Evolutionary conservation across 2,329 filamentous ascomycete species (phyloP).

Genomic region (Hypocreales sp.): DNA sequence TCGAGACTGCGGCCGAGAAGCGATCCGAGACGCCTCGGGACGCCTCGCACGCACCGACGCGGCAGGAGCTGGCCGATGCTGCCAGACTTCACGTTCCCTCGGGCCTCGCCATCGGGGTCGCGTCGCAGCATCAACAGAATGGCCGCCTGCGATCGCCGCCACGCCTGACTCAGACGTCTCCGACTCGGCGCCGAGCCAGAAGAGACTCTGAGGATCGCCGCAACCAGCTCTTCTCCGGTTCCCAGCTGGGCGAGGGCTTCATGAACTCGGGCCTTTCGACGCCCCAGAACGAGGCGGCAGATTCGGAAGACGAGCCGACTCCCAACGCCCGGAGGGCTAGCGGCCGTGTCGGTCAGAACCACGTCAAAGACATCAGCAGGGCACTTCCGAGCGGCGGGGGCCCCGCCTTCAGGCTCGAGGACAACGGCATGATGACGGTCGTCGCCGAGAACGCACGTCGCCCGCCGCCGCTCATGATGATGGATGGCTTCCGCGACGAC

Average conservation of each 20-base stretch:
- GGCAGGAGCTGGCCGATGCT: slow-evolving; percentile 16
- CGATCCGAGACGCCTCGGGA: slow-evolving; percentile 7
- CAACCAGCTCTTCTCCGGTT: slow-evolving; percentile 19
- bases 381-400: slow-evolving; percentile 3
- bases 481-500: slow-evolving; percentile 17
- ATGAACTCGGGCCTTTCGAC: slow-evolving; percentile 23
- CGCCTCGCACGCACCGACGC: slow-evolving; percentile 6
- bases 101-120: slow-evolving; percentile 12
- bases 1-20: slow-evolving; percentile 6
- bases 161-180: slow-evolving; percentile 6
- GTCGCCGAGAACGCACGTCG: slow-evolving; percentile 10
- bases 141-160: slow-evolving; percentile 10
- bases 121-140: slow-evolving; percentile 11
- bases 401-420: slow-evolving; percentile 16
- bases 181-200: slow-evolving; percentile 5
- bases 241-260: slow-evolving; percentile 22
- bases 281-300: slow-evolving; percentile 15
- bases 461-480: slow-evolving; percentile 11
- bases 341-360: background rate
- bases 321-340: slow-evolving; percentile 4
- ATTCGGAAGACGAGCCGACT: slow-evolving; percentile 3
- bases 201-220: slow-evolving; percentile 6
- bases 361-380: background rate
- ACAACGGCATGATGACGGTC: slow-evolving; percentile 22
- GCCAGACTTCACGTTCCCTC: slow-evolving; percentile 19